Conservation (phyloP, 148 eudicot species). For the Mesembryanthemum crystallinum region DNA sequence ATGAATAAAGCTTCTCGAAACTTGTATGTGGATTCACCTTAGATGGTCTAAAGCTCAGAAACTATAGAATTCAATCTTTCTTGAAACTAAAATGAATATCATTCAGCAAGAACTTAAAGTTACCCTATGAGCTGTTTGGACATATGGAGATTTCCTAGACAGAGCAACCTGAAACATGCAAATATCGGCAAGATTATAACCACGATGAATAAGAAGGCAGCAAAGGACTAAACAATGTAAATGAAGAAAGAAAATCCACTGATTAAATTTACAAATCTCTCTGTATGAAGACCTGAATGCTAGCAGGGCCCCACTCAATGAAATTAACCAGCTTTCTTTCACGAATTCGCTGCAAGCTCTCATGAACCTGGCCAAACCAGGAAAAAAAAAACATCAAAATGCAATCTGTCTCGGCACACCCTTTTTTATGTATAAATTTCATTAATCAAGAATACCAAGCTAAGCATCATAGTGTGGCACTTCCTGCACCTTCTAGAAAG, state of each 20-base stretch:
- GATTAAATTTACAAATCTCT: background rate
- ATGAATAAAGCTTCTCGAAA: slow-evolving; percentile 1
- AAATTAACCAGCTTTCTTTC: slow-evolving; percentile 97
- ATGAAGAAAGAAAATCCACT: background rate
- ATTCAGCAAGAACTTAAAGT: slow-evolving; percentile 19
- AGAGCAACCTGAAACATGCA: slow-evolving; percentile 72
- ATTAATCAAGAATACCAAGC: too few relatives aligned
- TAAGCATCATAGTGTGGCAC: too few relatives aligned
- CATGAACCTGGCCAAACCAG: slow-evolving; percentile 62
- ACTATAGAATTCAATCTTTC: background rate
- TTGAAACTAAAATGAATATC: background rate
- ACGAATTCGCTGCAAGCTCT: slow-evolving; percentile 94
- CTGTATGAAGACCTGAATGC: slow-evolving; percentile 70
- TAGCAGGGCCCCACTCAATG: slow-evolving; percentile 99
- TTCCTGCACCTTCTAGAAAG: too few relatives aligned
- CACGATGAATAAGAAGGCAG: slow-evolving; percentile 15
- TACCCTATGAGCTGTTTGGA: slow-evolving; percentile 96
- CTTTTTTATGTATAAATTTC: too few relatives aligned
- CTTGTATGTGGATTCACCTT: background rate
- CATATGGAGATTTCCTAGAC: slow-evolving; percentile 96
- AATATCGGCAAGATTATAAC: background rate
- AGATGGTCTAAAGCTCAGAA: background rate
- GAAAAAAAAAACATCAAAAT: slow-evolving; percentile 13
- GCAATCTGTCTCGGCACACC: background rate
- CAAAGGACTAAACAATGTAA: slow-evolving; percentile 5